phyloP scores from a whole-genome alignment of 2,329 filamentous ascomycete species.

The Exophiala aquamarina region DNA sequence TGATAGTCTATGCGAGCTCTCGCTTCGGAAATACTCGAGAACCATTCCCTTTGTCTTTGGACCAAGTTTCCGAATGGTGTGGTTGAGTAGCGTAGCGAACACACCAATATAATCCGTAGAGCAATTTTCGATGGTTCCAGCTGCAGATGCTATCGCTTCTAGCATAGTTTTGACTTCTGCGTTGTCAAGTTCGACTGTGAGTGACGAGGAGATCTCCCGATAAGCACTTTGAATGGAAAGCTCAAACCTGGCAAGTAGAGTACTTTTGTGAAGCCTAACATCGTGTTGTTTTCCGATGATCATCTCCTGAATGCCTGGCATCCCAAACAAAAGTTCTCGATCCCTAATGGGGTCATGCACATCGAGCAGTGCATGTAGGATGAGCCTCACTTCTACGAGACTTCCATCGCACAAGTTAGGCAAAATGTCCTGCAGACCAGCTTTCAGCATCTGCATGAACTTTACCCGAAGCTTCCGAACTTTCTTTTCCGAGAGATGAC shows the following conservation, averaged over 20 bases:
- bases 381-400: neutral
- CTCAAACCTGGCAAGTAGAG: neutral
- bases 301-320: neutral
- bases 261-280: neutral
- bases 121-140: neutral
- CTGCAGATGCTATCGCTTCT: conserved; percentile 3
- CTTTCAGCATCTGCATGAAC: conserved; percentile 1
- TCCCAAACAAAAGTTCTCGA: neutral
- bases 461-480: conserved; percentile 6
- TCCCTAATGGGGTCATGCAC: no score
- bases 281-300: conserved; percentile 1
- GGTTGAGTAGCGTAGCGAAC: no score
- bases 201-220: neutral
- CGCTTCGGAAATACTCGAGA: no score
- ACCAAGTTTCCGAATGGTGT: no score
- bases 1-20: neutral
- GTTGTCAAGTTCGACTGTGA: neutral
- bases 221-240: conserved; percentile 6
- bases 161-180: neutral
- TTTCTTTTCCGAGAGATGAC: neutral
- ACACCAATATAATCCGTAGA: no score
- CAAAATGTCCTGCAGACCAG: neutral
- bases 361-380: neutral
- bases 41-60: no score
- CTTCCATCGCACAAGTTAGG: neutral